A percentile compares a stretch with the other conserved stretches of the same genome.
Conservation (phyloP, 2,329 filamentous ascomycete genomes). For the Epichloe gansuensis region DNA sequence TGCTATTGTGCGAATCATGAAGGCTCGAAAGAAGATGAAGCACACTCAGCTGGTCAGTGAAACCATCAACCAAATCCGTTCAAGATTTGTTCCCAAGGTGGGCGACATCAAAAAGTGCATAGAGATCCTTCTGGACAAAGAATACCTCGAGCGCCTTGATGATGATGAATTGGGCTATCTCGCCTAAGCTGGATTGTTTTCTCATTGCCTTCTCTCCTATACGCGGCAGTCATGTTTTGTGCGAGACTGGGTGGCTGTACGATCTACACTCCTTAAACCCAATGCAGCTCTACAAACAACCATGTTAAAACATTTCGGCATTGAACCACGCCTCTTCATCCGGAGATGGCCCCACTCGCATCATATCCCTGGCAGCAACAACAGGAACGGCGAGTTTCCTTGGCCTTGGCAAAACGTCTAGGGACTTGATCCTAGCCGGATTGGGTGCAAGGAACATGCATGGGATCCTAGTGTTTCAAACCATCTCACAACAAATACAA, state of each 20-base stretch:
- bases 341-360: not conserved
- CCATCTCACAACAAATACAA: not conserved
- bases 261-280: too few species aligned
- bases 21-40: constrained; percentile 98
- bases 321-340: not conserved
- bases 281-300: too few species aligned
- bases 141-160: constrained; percentile 91
- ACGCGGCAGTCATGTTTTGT: too few species aligned
- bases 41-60: constrained; percentile 88
- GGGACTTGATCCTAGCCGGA: not conserved
- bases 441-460: not conserved
- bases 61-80: constrained; percentile 89
- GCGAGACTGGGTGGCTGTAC: too few species aligned
- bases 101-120: constrained; percentile 99
- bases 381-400: not conserved
- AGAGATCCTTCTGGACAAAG: constrained; percentile 95
- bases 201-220: not conserved
- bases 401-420: not conserved
- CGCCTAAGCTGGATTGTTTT: constrained; percentile 37
- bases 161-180: constrained; percentile 92
- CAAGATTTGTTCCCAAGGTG: constrained; percentile 85
- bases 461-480: not conserved
- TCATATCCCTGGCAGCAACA: not conserved
- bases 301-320: too few species aligned
- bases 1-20: constrained; percentile 98